Base-by-base conservation (phyloP, 768 basidiomycete species). In the Suillus weaverae region DNA sequence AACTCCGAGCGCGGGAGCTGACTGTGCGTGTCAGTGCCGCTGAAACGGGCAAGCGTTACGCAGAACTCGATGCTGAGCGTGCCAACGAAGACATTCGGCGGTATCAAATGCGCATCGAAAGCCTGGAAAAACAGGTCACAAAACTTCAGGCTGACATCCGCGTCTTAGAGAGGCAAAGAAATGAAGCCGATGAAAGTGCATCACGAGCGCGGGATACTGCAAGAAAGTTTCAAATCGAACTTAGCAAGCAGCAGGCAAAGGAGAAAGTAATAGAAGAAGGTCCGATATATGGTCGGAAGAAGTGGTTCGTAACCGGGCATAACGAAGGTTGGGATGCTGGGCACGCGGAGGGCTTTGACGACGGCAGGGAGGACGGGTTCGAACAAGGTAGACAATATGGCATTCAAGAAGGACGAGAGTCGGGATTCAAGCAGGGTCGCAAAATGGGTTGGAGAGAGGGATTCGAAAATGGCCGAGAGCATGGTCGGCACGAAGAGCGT, bases 401-500 rank as follows among this genome's bases (percentile, higher is more conserved):
- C 2, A 56, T 79, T 11, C n/a, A 32, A 1, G 74, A 78, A 66
- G 79, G 81, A 35, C 65, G 70, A 61, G 75, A 77, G 39, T 67
- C 70, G 16, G 81, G 85, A 0, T 63, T 73, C 35, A 57, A 64
- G 44, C 74, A 79, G 5, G 81, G 81, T 5, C 68, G 67, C 4
- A 76, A 71, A 61, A 67, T 61, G 0, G 74, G 77, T 38, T 68
- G 66, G 68, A 71, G 72, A 33, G 73, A 76, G 16, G 77, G 70
- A 26, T 77, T 69, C 53, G 73, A 78, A 32, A 74, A 78, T 8
- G 81, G 80, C 13, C 72, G 71, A 63, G 69, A 72, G 64, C 66
- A 77, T 69, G 82, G 82, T 67, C 75, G 79, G 66, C 78, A 73
- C 62, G 83, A 85, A 68, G 86, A 87, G 72, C 81, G 85, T 36